Conservation (phyloP, 768 basidiomycete species). For the Pisolithus tinctorius region DNA sequence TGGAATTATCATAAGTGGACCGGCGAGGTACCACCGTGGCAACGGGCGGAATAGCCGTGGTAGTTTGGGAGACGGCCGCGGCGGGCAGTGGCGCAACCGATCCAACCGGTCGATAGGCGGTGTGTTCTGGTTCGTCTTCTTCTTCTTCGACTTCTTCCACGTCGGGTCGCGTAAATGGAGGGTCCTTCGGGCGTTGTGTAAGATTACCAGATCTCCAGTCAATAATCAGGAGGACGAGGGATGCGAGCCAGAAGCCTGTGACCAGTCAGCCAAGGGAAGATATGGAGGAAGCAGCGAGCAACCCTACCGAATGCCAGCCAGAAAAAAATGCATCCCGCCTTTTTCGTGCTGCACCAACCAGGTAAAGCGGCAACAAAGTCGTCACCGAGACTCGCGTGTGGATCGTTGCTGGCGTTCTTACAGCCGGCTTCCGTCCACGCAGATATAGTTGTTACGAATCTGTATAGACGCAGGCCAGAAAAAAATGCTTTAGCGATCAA, state of each 20-base stretch:
- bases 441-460: conserved; percentile 71
- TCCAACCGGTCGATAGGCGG: conserved; percentile 40
- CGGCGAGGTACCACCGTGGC: conserved; percentile 11
- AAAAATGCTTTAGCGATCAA: conserved; percentile 11
- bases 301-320: conserved; percentile 75
- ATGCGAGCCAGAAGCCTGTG: conserved; percentile 69
- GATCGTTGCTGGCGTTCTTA: conserved; percentile 78
- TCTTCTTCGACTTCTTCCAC: conserved; percentile 43
- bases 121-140: conserved; percentile 47
- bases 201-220: conserved; percentile 73
- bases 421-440: conserved; percentile 89
- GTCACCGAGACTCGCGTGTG: conserved; percentile 60
- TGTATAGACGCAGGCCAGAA: conserved; percentile 18
- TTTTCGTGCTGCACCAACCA: conserved; percentile 90
- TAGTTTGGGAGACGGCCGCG: conserved; percentile 19
- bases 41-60: conserved; percentile 14
- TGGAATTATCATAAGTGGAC: conserved; percentile 20
- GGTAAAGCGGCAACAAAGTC: conserved; percentile 62
- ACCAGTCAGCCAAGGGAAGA: conserved; percentile 4
- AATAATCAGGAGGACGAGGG: conserved; percentile 56
- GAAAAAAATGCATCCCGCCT: conserved; percentile 83
- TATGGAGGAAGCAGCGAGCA: conserved; percentile 3
- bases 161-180: conserved; percentile 65
- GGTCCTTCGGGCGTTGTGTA: conserved; percentile 49
- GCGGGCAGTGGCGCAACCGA: conserved; percentile 27